A percentile compares a stretch with the other conserved stretches of the same genome.
Conservation (phyloP, 805 yeast species). For the Ogataea siamensis region DNA sequence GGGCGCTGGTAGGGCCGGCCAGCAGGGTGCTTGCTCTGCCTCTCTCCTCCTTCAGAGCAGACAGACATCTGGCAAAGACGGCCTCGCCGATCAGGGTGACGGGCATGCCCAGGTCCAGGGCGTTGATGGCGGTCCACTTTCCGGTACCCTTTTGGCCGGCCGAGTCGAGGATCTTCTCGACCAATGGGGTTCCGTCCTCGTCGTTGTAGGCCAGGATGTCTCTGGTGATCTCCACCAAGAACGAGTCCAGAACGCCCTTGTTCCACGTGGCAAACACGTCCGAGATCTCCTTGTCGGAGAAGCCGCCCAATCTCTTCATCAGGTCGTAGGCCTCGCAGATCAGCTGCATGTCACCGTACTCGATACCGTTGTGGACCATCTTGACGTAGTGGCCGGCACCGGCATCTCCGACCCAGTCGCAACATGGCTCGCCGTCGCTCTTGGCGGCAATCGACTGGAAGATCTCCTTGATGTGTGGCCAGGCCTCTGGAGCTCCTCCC, state of each 20-base stretch:
- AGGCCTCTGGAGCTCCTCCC: conserved; percentile 96
- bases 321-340: conserved; percentile 97
- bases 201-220: conserved; percentile 90
- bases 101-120: conserved; percentile 97
- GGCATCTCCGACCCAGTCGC: conserved; percentile 99
- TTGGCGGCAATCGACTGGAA: conserved; percentile 96
- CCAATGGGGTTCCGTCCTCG: conserved; percentile 86
- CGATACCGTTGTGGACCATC: conserved; percentile 99
- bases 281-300: conserved; percentile 88
- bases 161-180: conserved; percentile 92
- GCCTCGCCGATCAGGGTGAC: conserved; percentile 98
- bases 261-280: conserved; percentile 92
- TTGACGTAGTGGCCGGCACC: conserved; percentile 99
- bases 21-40: conserved; percentile 75
- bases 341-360: conserved; percentile 99
- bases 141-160: conserved; percentile 99
- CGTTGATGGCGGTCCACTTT: conserved; percentile 99
- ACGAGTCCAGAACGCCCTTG: conserved; percentile 95
- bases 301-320: conserved; percentile 90
- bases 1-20: conserved; percentile 72
- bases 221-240: conserved; percentile 94
- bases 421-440: conserved; percentile 98
- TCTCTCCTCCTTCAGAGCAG: conserved; percentile 92
- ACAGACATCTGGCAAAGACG: conserved; percentile 92
- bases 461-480: conserved; percentile 97